Conservation (phyloP, 139 green algal genomes). For the Volvox reticuliferus region DNA sequence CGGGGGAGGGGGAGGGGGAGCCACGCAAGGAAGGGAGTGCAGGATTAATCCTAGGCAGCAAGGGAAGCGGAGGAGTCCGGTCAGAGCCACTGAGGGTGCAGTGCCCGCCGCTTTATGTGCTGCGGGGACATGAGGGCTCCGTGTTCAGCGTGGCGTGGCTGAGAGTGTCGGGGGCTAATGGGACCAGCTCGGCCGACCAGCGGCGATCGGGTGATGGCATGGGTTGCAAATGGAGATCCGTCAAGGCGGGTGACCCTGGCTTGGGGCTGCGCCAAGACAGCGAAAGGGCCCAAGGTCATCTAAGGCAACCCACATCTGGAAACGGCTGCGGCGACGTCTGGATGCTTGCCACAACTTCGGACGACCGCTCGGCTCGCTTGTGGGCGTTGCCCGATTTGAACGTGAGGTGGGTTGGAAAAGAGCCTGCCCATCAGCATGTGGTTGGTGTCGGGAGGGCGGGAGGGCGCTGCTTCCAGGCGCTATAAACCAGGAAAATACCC, state of each 20-base stretch:
- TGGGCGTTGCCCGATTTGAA: constrained; percentile 26
- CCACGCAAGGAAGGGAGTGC: background rate
- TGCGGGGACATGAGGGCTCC: constrained; percentile 44
- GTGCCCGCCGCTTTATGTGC: background rate
- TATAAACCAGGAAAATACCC: too few species aligned
- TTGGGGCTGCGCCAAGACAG: too few species aligned
- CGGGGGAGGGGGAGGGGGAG: background rate
- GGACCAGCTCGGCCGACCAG: background rate
- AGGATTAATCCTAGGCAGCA: background rate
- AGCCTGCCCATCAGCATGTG: too few species aligned
- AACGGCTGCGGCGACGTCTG: background rate
- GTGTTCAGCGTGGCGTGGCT: constrained; percentile 41
- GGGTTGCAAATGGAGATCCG: too few species aligned
- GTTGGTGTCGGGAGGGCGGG: too few species aligned
- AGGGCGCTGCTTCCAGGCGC: too few species aligned
- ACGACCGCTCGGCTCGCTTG: constrained; percentile 45
- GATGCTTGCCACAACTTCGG: constrained; percentile 33
- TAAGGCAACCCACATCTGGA: background rate
- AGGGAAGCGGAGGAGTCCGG: background rate
- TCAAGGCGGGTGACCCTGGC: too few species aligned
- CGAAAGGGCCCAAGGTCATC: background rate
- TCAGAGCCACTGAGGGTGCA: background rate
- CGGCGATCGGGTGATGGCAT: too few species aligned
- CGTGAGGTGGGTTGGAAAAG: background rate
- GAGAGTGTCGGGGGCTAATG: background rate